Evolutionary conservation across 2,329 filamentous ascomycete genomes (phyloP).

Genomic region (Fonsecaea monophora): DNA sequence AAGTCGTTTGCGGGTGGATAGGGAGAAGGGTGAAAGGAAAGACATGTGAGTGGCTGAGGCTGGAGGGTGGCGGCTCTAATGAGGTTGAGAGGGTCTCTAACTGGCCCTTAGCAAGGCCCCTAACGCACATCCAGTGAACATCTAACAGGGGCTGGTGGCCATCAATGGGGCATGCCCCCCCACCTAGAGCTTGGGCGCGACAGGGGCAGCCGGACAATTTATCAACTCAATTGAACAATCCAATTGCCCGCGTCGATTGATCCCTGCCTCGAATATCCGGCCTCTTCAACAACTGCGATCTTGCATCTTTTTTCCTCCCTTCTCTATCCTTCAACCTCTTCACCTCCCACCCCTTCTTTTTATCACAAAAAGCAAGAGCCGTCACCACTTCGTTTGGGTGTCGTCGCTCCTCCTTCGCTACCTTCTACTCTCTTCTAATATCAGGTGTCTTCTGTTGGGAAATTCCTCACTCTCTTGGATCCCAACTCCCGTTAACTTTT

Average conservation of each 20-base stretch:
- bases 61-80: conserved; percentile 8
- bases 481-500: conserved; percentile 24
- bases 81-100: not conserved
- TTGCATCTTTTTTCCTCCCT: conserved; percentile 12
- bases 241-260: conserved; percentile 5
- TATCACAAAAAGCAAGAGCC: conserved; percentile 34
- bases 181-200: not conserved
- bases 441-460: conserved; percentile 29
- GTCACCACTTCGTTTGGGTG: conserved; percentile 40
- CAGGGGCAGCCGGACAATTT: conserved; percentile 1
- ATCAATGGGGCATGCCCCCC: conserved; percentile 12
- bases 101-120: not conserved
- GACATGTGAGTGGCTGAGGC: conserved; percentile 9
- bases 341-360: conserved; percentile 8
- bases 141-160: conserved; percentile 4
- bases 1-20: conserved; percentile 5
- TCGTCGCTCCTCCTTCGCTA: conserved; percentile 40
- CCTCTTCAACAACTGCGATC: not conserved
- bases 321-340: conserved; percentile 18
- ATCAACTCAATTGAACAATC: not conserved
- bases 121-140: not conserved
- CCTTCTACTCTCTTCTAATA: conserved; percentile 38
- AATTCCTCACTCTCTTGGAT: conserved; percentile 35
- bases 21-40: not conserved
- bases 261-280: conserved; percentile 9